Conservation (phyloP, 208 protist genomes). For the Leishmania lainsoni region DNA sequence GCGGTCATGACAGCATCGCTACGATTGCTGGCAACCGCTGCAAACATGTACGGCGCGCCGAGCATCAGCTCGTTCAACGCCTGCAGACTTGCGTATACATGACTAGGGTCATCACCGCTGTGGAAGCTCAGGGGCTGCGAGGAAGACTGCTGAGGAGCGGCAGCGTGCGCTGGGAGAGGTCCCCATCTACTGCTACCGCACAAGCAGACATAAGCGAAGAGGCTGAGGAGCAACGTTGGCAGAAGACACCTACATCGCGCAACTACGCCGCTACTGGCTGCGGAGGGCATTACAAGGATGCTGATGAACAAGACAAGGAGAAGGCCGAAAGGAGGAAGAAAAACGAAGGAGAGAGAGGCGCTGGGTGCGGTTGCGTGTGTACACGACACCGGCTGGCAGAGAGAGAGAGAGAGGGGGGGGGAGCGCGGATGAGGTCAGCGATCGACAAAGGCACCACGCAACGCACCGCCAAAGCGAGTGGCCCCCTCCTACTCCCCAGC, state of each 20-base stretch:
- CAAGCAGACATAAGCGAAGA: not conserved
- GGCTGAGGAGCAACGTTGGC: not conserved
- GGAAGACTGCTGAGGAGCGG: not conserved
- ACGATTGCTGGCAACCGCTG: not conserved
- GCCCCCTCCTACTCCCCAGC: not conserved
- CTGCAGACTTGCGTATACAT: constrained; percentile 18
- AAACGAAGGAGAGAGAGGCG: not conserved
- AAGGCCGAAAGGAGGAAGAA: constrained; percentile 19
- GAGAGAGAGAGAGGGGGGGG: not conserved
- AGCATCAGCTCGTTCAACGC: constrained; percentile 13
- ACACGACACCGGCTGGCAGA: not conserved
- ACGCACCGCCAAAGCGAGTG: not conserved
- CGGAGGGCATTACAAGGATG: not conserved
- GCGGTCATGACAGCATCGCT: not conserved
- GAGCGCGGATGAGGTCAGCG: not conserved
- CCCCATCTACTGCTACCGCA: not conserved
- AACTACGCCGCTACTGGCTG: not conserved
- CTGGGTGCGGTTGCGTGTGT: not conserved
- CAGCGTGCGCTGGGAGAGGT: not conserved
- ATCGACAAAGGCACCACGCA: not conserved
- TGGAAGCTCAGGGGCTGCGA: not conserved
- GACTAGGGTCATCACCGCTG: not conserved
- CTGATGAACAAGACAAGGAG: not conserved
- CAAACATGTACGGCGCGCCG: constrained; percentile 20
- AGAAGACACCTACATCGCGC: not conserved